Evolutionary conservation across 208 protist species (phyloP), one percentile per base, ranked within the genome.

Genomic region (Naegleria gruberi): DNA sequence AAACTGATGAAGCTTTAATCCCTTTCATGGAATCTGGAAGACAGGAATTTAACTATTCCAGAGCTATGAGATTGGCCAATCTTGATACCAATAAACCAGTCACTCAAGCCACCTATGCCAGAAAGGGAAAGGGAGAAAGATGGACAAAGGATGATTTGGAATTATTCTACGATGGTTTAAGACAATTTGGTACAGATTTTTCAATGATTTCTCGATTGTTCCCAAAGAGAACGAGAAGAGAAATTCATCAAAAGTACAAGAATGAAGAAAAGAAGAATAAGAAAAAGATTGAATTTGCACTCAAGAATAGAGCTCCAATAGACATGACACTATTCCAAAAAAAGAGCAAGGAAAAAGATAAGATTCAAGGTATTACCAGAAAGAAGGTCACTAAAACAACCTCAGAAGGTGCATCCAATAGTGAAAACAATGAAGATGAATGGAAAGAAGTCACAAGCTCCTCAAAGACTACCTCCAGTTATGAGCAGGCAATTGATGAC

Each of bases 151-250:
- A 92, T 26, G 95, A 97, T 81, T 90, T 96, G 12, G 89, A 90
- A 23, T 91, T 91, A 73, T 97, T 97, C 90, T 97, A 96, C 90
- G 90, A 93, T 84, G 93, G 93, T 15, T 94, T 97, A 74, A 95
- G 94, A 40, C 95, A 97, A 91, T 97, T 94, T 92, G 96, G 96
- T 82, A 96, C 95, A 0, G 95, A 97, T 92, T 97, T 97, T 89
- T 94, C 92, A 51, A 94, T 94, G 65, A 96, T 97, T 74, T 93
- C 95, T 15, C 91, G 96, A 8, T 91, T 97, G 74, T 96, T 96
- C 91, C 92, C 93, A 0, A 91, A 91, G 0, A 93, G 93, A 47
- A 92, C 90, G 8, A 93, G 95, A 40, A 92, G 91, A 73, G 94
- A 97, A 44, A 93, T 97, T 46, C 96, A 96, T 91, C 93, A 93